Evolutionary conservation across 176 grass and related monocot genomes (phyloP), one percentile per base, ranked within the genome.

Genomic region (Eleusine coracana): DNA sequence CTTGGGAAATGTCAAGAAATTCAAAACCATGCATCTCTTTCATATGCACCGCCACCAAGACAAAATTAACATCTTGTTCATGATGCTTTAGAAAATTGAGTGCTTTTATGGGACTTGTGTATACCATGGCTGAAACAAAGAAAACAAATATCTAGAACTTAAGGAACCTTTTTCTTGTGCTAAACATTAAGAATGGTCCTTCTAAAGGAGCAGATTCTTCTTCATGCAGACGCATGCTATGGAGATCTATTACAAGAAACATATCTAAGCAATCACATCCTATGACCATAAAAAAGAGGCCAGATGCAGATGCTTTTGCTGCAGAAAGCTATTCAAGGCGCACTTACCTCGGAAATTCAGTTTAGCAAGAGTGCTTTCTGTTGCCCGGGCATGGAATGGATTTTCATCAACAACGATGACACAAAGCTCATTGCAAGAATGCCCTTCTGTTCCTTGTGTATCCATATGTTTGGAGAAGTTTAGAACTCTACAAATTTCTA

Each of bases 21-120:
- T 46, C 18, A 64, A 85, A 82, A 23, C 71, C 87, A 71, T 70
- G 39, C 34, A 85, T 50, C 58, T 85, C 77, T 82, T 51, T 23
- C 87, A 89, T 82, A 17, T 89, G 7, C 27, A 89, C 36, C 3
- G 58, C 77, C 12, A 68, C 82, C 44, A 82, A 52, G 39, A 85
- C n/a, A 20, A 85, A 42, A 81, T 89, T 65, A 85, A 89, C 56
- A n/a, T 85, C 75, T 23, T 62, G 34, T 17, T 41, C 52, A 45
- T 68, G 77, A 45, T 55, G 64, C 45, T 70, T 37, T 7, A 85
- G 54, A 71, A 77, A 69, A 6, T 36, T 10, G 18, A 85, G 56
- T 71, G 71, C 87, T 70, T 66, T 46, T 4, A 70, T 44, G 40
- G 82, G 82, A 61, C 82, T 89, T 76, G 45, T 74, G 62, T 79